phyloP scores from a whole-genome alignment of 2,329 filamentous ascomycete genomes.

The Trematosphaeria pertusa region DNA sequence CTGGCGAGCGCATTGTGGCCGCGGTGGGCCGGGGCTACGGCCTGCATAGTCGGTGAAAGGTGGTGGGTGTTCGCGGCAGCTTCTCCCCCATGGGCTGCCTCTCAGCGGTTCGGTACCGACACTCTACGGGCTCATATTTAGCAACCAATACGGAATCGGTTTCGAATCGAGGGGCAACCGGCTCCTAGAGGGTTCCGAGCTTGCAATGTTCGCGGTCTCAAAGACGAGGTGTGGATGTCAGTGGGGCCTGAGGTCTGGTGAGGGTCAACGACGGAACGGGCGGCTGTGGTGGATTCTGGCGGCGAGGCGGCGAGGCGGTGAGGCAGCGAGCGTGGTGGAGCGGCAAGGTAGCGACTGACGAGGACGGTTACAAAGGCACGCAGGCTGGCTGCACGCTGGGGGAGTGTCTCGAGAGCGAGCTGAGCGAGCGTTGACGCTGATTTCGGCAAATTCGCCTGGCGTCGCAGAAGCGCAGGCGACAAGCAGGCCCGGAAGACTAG shows the following conservation, averaged over 20 bases:
- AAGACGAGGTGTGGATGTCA: conserved; percentile 8
- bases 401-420: conserved; percentile 3
- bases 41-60: conserved; percentile 38
- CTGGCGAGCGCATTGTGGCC: conserved; percentile 40
- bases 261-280: conserved; percentile 4
- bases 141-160: neutral
- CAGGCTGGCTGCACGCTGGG: conserved; percentile 2
- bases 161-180: neutral
- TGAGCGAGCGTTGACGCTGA: conserved; percentile 21
- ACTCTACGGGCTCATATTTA: conserved; percentile 15
- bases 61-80: conserved; percentile 9
- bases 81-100: conserved; percentile 12
- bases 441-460: conserved; percentile 25
- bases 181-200: neutral
- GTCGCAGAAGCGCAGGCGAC: conserved; percentile 23
- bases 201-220: too few species aligned
- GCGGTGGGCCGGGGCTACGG: conserved; percentile 38
- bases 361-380: neutral
- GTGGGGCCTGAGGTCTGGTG: conserved; percentile 8
- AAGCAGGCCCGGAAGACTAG: conserved; percentile 31
- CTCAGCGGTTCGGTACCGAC: neutral
- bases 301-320: too few species aligned
- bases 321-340: conserved; percentile 13
- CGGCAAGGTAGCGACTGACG: conserved; percentile 14
- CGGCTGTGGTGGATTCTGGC: neutral